These are phyloP conservation scores for Dioszegia crocea DNA, from an alignment of 768 basidiomycete genomes.

Conservation along the genomic window DNA sequence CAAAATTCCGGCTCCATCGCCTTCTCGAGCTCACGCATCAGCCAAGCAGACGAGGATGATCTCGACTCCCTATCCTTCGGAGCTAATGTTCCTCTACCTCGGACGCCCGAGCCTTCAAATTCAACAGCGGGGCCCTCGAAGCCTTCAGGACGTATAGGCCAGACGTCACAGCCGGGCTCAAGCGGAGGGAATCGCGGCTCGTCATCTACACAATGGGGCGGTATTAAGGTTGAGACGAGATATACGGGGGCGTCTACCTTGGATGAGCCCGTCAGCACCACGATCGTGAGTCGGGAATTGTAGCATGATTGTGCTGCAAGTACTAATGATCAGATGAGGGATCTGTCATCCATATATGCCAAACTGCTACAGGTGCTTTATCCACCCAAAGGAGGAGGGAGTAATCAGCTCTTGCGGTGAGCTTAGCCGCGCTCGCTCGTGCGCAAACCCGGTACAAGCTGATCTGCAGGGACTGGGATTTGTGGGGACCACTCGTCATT, in stretches of 20 bases:
- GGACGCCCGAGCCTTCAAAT: constrained; percentile 10
- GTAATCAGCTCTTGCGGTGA: constrained; percentile 76
- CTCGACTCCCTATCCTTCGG: constrained; percentile 44
- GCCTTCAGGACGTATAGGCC: constrained; percentile 40
- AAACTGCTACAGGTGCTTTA: constrained; percentile 93
- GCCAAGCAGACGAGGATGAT: constrained; percentile 50
- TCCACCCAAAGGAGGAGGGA: constrained; percentile 64
- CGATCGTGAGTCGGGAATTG: constrained; percentile 64
- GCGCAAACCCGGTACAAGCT: background rate
- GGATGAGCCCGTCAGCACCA: constrained; percentile 83
- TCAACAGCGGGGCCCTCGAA: constrained; percentile 14
- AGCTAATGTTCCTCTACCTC: constrained; percentile 13
- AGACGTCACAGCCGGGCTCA: background rate
- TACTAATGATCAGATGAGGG: constrained; percentile 65
- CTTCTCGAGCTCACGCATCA: constrained; percentile 12
- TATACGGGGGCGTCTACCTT: constrained; percentile 82
- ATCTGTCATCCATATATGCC: constrained; percentile 81
- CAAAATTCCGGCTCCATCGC: background rate
- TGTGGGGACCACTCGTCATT: constrained; percentile 85
- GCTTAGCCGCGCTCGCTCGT: background rate
- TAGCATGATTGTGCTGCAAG: background rate
- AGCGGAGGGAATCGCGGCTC: constrained; percentile 10
- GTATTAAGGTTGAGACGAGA: constrained; percentile 80
- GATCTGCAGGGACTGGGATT: constrained; percentile 79
- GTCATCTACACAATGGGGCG: constrained; percentile 55